phyloP scores from a whole-genome alignment of 768 basidiomycete genomes.

The Lactarius quietus region DNA sequence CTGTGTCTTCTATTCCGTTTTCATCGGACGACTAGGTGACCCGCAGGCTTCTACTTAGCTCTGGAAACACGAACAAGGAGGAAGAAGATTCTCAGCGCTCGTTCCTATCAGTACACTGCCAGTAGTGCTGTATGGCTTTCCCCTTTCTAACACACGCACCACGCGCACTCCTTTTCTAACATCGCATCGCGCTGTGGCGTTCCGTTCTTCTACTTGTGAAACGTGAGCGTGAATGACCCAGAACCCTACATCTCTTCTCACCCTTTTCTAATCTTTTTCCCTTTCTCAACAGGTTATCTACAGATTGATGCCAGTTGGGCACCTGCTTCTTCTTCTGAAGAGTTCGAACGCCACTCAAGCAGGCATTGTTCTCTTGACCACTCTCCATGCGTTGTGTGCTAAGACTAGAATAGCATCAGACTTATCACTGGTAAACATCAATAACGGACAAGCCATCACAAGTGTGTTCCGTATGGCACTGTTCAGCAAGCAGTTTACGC shows the following conservation, averaged over 20 bases:
- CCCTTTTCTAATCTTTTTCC: neutral
- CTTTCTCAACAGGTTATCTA: neutral
- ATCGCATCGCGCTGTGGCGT: constrained; percentile 1
- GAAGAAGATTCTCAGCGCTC: neutral
- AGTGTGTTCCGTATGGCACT: neutral
- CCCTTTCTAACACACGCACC: neutral
- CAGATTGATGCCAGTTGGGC: neutral
- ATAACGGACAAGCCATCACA: neutral
- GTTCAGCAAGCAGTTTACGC: neutral
- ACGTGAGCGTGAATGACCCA: neutral
- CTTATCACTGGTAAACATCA: neutral
- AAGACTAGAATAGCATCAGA: neutral
- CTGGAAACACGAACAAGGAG: neutral
- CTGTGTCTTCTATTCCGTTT: neutral
- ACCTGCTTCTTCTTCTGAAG: no score
- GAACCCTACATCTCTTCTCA: neutral
- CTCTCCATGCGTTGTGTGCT: neutral
- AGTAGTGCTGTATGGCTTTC: neutral
- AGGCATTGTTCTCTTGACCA: neutral
- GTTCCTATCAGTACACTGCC: neutral
- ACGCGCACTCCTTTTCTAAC: neutral
- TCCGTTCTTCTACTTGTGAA: neutral
- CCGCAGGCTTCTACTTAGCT: neutral
- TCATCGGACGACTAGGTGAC: neutral
- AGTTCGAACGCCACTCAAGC: neutral